These are phyloP conservation scores for Parmelia sp. DNA, from an alignment of 495 filamentous ascomycete species.

Conservation along the genomic window DNA sequence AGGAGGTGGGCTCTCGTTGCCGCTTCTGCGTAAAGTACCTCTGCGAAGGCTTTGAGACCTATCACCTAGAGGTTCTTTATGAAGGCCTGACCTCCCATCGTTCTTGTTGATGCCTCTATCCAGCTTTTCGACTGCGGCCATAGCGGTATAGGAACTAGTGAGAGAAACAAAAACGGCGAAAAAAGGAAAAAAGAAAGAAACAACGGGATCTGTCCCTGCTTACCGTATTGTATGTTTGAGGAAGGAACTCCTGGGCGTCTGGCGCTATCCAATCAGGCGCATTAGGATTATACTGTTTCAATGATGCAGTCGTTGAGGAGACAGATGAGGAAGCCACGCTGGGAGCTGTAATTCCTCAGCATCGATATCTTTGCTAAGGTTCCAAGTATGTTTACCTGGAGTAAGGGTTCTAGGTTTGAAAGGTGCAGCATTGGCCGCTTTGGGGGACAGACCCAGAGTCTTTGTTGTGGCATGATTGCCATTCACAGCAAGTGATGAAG, in stretches of 20 bases:
- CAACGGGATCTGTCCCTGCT: constrained; percentile 27
- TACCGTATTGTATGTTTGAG: constrained; percentile 68
- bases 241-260: constrained; percentile 75
- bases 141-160: constrained; percentile 4
- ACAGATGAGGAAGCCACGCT: constrained; percentile 23
- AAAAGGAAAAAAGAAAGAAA: neutral
- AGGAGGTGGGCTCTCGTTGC: neutral
- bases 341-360: constrained; percentile 12
- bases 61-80: no score
- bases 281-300: constrained; percentile 30
- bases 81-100: no score
- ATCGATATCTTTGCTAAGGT: neutral
- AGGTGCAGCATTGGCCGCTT: constrained; percentile 80
- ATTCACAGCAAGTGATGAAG: constrained; percentile 50
- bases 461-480: constrained; percentile 50
- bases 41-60: no score
- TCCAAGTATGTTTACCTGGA: constrained; percentile 32
- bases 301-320: constrained; percentile 14
- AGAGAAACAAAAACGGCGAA: constrained; percentile 15
- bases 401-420: constrained; percentile 65
- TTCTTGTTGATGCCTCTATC: neutral
- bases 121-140: neutral
- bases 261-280: constrained; percentile 50
- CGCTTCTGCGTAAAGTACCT: neutral
- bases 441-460: constrained; percentile 67